A percentile compares a stretch with the other conserved stretches of the same genome.
Evolutionary conservation across 352 stramenopile species (phyloP).

Genomic region (Globisporangium spinosum): DNA sequence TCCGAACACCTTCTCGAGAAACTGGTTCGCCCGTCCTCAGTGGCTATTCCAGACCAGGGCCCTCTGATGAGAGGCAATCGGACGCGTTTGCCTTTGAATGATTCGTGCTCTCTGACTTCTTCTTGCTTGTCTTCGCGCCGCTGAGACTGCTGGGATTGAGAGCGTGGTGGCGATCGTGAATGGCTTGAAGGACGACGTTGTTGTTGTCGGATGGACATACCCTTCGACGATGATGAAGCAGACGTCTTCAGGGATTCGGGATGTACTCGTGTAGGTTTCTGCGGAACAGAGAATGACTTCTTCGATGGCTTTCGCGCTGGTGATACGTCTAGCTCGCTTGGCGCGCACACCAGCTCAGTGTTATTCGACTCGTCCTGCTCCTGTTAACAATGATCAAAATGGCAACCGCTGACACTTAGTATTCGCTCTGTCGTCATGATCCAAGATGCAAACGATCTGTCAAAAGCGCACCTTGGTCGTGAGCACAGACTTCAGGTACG

Average conservation of each 20-base stretch:
- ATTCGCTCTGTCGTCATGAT: no score
- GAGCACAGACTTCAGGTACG: constrained; percentile 59
- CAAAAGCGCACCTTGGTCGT: constrained; percentile 26
- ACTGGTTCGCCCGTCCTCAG: constrained; percentile 6
- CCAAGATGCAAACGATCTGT: not conserved
- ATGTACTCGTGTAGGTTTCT: constrained; percentile 1
- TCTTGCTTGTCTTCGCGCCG: not conserved
- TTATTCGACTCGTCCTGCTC: constrained; percentile 2
- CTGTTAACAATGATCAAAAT: not conserved
- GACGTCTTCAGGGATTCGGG: not conserved
- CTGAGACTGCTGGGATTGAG: constrained; percentile 3
- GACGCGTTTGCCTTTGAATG: not conserved
- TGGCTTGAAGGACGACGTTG: constrained; percentile 10
- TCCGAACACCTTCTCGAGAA: constrained; percentile 4
- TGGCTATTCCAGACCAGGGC: not conserved
- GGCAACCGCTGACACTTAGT: no score
- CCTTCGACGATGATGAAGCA: not conserved
- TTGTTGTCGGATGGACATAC: not conserved
- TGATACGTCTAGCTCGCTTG: not conserved
- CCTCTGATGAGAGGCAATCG: constrained; percentile 10
- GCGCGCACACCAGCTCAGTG: not conserved
- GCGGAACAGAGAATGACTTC: constrained; percentile 2
- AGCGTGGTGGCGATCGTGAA: constrained; percentile 1
- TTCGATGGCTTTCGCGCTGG: constrained; percentile 1
- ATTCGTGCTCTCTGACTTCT: not conserved